Evolutionary conservation across 2,329 filamentous ascomycete genomes (phyloP).

Genomic region (Berkeleyomyces rouxiae): DNA sequence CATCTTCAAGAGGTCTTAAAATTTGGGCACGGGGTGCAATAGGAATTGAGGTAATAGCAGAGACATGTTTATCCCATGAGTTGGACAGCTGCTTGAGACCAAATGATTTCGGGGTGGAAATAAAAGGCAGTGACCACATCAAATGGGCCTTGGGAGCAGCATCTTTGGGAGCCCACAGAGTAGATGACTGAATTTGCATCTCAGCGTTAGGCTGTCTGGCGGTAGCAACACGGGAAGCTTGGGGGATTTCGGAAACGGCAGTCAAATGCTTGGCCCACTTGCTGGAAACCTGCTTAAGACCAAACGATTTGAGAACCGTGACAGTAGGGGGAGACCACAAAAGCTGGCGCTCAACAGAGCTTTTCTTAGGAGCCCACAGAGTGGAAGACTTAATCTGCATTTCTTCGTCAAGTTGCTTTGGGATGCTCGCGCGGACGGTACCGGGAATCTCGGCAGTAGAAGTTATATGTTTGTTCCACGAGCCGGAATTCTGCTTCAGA

Average conservation of each 20-base stretch:
- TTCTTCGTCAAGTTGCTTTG: too few relatives aligned
- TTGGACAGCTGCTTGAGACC: conserved; percentile 4
- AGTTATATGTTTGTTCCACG: too few relatives aligned
- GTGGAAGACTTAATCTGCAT: not conserved
- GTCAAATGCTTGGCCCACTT: not conserved
- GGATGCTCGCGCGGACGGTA: too few relatives aligned
- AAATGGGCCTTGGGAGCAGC: not conserved
- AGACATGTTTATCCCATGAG: conserved; percentile 8
- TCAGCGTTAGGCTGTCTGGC: not conserved
- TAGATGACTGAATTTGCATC: conserved; percentile 18
- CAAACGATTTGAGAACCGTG: not conserved
- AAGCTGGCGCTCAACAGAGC: not conserved
- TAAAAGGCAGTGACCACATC: conserved; percentile 5
- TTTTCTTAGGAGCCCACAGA: not conserved
- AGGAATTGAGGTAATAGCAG: not conserved
- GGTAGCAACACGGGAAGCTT: not conserved
- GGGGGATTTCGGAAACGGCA: not conserved
- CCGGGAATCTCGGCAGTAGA: too few relatives aligned
- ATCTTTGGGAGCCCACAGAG: conserved; percentile 5
- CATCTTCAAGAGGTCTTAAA: not conserved
- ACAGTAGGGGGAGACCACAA: not conserved
- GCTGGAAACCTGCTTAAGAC: not conserved
- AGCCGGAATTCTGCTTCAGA: too few relatives aligned
- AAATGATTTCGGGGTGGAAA: not conserved
- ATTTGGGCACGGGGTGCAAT: not conserved